Base-by-base conservation (phyloP, 768 basidiomycete genomes). In the Hebeloma cylindrosporum region DNA sequence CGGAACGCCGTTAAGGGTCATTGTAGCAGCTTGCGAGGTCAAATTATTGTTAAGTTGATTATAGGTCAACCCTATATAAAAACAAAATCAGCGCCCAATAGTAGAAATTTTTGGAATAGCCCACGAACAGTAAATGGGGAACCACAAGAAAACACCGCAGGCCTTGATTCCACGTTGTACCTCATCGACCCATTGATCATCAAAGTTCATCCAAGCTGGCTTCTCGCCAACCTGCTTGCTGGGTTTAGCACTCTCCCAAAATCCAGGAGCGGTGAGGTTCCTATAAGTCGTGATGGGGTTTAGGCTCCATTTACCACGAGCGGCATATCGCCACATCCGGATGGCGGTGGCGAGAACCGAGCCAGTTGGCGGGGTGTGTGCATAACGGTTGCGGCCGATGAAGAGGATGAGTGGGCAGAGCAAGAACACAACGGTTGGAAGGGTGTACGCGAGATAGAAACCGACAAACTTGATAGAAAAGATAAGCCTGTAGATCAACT, bases 111-210 rank as follows among this genome's bases (percentile, higher is more conserved):
- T 13, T 9, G 28, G n/a, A 14, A 20, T 9, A 22, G 10, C 3
- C 37, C 22, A 28, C 60, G 62, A 45, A 85, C 86, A 86, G 61
- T 82, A 88, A 26, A 88, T 67, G 1, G 85, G 87, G 68, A 60
- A 86, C 82, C 84, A 67, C 20, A 47, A 50, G 72, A 86, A 68
- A 61, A 77, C 74, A 58, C 64, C 62, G 62, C 86, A 88, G 17
- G 88, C 88, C 57, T 84, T 85, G 60, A 88, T 59, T 2, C 85
- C 86, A 41, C 87, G 76, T 41, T 70, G 68, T 30, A 89, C 77
- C 55, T 90, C 87, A 38, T 88, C 85, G 9, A 90, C 85, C 84
- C 85, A 89, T 40, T 71, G 59, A 54, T 90, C 88, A 53, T 89
- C 85, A 47, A 80, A 89, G 5, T 64, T 80, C 84, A 89, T 88